phyloP scores from a whole-genome alignment of 371 early-diverging fungal species.

The Mucor lusitanicus region DNA sequence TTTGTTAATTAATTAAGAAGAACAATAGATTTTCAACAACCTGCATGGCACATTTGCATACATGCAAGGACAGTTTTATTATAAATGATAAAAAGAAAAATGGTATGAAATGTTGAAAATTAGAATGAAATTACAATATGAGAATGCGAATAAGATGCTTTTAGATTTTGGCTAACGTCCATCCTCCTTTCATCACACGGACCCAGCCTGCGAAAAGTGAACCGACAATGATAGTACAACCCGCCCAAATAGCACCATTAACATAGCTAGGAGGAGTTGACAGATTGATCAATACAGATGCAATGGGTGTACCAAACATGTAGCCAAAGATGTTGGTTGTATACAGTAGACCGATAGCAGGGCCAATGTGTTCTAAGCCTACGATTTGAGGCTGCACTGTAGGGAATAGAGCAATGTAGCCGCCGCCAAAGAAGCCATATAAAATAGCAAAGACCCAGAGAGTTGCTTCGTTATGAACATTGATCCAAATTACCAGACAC shows the following conservation, averaged over 20 bases:
- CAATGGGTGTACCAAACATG: conserved; percentile 58
- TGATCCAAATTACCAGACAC: conserved; percentile 37
- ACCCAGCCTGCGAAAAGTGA: conserved; percentile 32
- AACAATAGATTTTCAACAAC: too few species aligned
- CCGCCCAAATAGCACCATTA: conserved; percentile 35
- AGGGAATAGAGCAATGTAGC: conserved; percentile 55
- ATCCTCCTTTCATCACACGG: conserved; percentile 32
- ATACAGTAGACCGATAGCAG: conserved; percentile 57
- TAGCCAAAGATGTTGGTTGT: conserved; percentile 54
- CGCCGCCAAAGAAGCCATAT: conserved; percentile 57
- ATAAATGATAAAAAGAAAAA: conserved; percentile 14
- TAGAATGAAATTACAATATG: conserved; percentile 34
- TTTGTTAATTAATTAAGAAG: too few species aligned
- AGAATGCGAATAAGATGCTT: conserved; percentile 27
- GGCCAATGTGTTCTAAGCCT: conserved; percentile 48
- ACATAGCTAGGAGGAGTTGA: conserved; percentile 28
- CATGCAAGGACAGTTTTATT: background rate
- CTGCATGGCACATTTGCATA: too few species aligned
- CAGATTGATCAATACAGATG: conserved; percentile 41
- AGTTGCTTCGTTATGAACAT: conserved; percentile 39
- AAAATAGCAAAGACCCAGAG: conserved; percentile 36
- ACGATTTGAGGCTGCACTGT: conserved; percentile 56
- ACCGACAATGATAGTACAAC: conserved; percentile 27
- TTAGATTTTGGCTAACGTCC: conserved; percentile 14
- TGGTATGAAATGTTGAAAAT: conserved; percentile 43